Base-by-base conservation (phyloP, 2,329 filamentous ascomycete genomes). In the Pseudogymnoascus verrucosus region DNA sequence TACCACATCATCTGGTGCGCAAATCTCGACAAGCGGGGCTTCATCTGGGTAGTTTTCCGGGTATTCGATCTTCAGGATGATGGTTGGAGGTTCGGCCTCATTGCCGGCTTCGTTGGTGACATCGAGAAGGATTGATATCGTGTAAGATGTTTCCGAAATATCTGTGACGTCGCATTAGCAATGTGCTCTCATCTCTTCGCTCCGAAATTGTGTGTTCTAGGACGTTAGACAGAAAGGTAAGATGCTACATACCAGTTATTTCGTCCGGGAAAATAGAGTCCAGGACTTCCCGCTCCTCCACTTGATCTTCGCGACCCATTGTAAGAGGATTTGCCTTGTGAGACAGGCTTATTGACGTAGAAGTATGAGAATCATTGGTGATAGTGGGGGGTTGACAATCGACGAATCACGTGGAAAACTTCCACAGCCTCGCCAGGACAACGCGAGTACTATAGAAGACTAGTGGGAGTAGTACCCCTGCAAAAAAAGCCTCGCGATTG, bases 261-360 rank as follows among this genome's bases (percentile, higher is more conserved):
- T 99, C 95, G 65, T 99, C 93, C 1, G 95, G 92, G 70, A 98
- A 99, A 73, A 99, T 99, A 66, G 93, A 97, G 74, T 96, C 91
- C 74, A 99, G 91, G 71, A 99, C 93, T 77, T 99, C 95, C 66
- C 93, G 88, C 83, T 99, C 95, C 79, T 99, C 95, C 68, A 88
- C 79, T 76, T 99, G 95, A 66, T 99, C 95, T 81, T 98, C 93
- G 74, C 79, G 82, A 60, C 85, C 85, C 86, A 89, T 88, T 6
- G 66, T 78, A 16, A 40, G 34, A 61, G 59, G 28, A 57, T 19
- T 57, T 57, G 51, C 51, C 51, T 57, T 57, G 51, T 57, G 51
- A 57, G 51, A 57, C 51, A 34, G 28, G 51, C 51, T 57, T 57
- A 57, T 57, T 57, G 51, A 57, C 51, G 51, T 57, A 21, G 51